phyloP scores from a whole-genome alignment of 352 stramenopile genomes.

The Pythium dissimile region DNA sequence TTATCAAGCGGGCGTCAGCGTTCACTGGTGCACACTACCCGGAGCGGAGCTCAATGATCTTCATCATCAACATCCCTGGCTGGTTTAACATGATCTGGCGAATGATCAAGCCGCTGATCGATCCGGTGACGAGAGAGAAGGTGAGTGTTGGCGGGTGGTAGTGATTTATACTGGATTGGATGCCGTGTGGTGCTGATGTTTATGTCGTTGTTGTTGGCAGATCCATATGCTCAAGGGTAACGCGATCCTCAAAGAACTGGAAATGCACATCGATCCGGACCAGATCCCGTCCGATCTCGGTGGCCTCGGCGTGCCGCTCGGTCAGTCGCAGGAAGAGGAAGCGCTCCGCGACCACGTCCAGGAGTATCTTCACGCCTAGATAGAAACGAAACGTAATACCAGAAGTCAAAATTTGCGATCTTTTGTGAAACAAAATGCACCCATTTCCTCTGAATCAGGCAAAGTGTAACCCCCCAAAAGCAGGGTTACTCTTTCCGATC shows the following conservation, averaged over 20 bases:
- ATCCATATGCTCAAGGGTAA: conserved; percentile 79
- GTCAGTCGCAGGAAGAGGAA: conserved; percentile 70
- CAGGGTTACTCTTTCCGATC: neutral
- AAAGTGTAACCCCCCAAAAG: too few relatives aligned
- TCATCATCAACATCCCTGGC: conserved; percentile 94
- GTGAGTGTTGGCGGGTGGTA: conserved; percentile 33
- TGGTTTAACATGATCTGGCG: conserved; percentile 95
- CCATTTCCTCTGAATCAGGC: neutral
- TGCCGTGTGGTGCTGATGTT: neutral
- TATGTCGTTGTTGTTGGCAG: neutral
- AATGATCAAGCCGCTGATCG: conserved; percentile 91
- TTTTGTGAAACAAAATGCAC: too few relatives aligned
- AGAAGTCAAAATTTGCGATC: too few relatives aligned
- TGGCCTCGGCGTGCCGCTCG: conserved; percentile 49
- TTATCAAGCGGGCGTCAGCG: conserved; percentile 80
- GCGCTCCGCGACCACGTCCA: conserved; percentile 59
- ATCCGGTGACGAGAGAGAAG: conserved; percentile 94
- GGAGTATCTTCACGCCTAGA: conserved; percentile 58
- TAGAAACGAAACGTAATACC: conserved; percentile 13
- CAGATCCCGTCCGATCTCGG: conserved; percentile 77
- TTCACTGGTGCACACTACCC: conserved; percentile 93
- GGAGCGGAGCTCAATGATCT: conserved; percentile 91
- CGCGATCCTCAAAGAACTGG: conserved; percentile 66
- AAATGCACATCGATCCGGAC: conserved; percentile 64
- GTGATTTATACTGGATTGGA: neutral